Evolutionary conservation across 2,329 filamentous ascomycete genomes (phyloP), one percentile per base, ranked within the genome.

Genomic region (Herpotrichia juniperi): DNA sequence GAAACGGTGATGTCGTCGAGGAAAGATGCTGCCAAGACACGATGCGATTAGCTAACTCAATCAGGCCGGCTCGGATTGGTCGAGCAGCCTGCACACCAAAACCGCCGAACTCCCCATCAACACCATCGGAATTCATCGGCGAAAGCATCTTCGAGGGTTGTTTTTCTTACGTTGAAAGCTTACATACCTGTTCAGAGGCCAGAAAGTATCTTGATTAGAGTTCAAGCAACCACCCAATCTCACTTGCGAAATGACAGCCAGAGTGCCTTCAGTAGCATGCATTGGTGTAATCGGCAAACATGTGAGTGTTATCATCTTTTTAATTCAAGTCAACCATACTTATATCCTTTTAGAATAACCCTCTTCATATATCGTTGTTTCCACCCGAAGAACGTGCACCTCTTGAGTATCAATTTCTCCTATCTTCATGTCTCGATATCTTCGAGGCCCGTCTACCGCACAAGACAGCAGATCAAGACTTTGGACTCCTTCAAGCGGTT

Each of bases 241-340:
- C 39, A 16, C 9, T 14, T 47, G 16, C 48, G 53, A 46, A 14
- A 68, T 83, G 80, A 71, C 78, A 32, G 69, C 74, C 49, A 88
- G 74, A 53, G 71, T 71, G 35, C 78, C 93, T 25, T 91, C 89
- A 30, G 94, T 97, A 75, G 93, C 91, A 74, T 96, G 93, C 72
- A 87, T 99, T 65, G 93, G 92, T 74, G 82, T 97, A 46, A 96
- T 99, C 66, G 93, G 94, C 62, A 92, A 94, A 77, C 89, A 96
- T 75, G 93, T 96, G 81, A 64, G 82, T 72, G 50, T 14, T 28
- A 24, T 22, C 21, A 24, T 44, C 44, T 47, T 44, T 19, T 14
- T 40, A 42, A 14, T 21, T 19, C 16, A 37, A 14, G 46, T 55
- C 22, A 59, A 42, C 55, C 28, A 48, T 44, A 28, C 53, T 66